Percentiles rank a stretch among this genome's conserved stretches.
phyloP scores from a whole-genome alignment of 164 flowering plant species.

The Liquidambar formosana region DNA sequence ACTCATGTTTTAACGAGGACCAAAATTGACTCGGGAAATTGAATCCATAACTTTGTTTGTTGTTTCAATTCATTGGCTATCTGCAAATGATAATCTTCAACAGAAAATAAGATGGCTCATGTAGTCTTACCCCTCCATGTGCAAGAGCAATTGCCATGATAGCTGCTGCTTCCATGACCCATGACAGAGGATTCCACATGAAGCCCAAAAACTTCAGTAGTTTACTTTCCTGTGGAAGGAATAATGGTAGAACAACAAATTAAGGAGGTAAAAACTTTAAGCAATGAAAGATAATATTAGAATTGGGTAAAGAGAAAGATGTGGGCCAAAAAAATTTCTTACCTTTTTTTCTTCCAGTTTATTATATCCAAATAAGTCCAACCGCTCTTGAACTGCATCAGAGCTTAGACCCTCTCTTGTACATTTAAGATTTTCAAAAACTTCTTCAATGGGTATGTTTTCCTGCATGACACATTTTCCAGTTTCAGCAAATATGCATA shows the following conservation, averaged over 20 bases:
- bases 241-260: background rate
- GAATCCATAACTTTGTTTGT: background rate
- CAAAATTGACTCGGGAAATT: background rate
- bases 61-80: too few relatives aligned
- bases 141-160: slow-evolving; percentile 73
- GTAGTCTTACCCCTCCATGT: slow-evolving; percentile 45
- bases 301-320: background rate
- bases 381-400: slow-evolving; percentile 45
- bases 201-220: slow-evolving; percentile 71
- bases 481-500: background rate
- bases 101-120: background rate
- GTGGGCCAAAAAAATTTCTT: background rate
- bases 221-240: slow-evolving; percentile 54
- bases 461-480: slow-evolving; percentile 42
- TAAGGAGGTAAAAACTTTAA: background rate
- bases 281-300: slow-evolving; percentile 1
- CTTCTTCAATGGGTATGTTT: slow-evolving; percentile 63
- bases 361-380: slow-evolving; percentile 65
- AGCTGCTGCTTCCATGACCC: slow-evolving; percentile 88
- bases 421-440: slow-evolving; percentile 54
- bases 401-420: slow-evolving; percentile 52
- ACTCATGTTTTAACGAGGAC: too few relatives aligned
- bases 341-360: slow-evolving; percentile 83
- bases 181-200: slow-evolving; percentile 86
- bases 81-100: background rate